A percentile compares a stretch with the other conserved stretches of the same genome.
These are phyloP conservation scores for Bondarzewia mesenterica DNA, from an alignment of 1,284 basidiomycete genomes.

Conservation along the genomic window DNA sequence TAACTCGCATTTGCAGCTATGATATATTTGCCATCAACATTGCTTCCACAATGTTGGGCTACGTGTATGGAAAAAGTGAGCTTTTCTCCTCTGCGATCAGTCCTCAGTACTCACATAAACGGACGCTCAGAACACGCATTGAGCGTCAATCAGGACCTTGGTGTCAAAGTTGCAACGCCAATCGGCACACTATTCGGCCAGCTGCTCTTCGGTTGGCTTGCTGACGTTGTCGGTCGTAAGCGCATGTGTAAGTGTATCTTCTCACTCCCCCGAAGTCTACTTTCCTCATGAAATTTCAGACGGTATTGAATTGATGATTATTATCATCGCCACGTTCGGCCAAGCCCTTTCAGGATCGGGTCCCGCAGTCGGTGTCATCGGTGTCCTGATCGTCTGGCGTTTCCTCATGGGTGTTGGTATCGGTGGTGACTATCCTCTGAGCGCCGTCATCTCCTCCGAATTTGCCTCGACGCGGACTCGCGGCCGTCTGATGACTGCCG, in stretches of 20 bases:
- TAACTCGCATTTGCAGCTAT: constrained; percentile 22
- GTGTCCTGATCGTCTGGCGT: constrained; percentile 65
- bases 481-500: constrained; percentile 66
- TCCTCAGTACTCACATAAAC: neutral
- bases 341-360: constrained; percentile 53
- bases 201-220: constrained; percentile 65
- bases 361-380: constrained; percentile 60
- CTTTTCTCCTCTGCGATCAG: too few species aligned
- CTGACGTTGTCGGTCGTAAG: constrained; percentile 66
- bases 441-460: constrained; percentile 65
- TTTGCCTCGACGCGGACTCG: constrained; percentile 70
- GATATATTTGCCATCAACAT: constrained; percentile 49
- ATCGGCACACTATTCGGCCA: constrained; percentile 45
- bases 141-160: constrained; percentile 50
- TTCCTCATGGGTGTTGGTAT: constrained; percentile 64
- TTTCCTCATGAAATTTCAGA: constrained; percentile 34
- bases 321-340: constrained; percentile 55
- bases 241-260: constrained; percentile 47
- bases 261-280: constrained; percentile 12
- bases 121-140: constrained; percentile 19
- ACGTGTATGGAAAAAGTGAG: constrained; percentile 35
- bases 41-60: constrained; percentile 47
- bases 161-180: constrained; percentile 55
- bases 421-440: constrained; percentile 66
- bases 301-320: constrained; percentile 67